These are phyloP conservation scores for Babesia ovata DNA, from an alignment of 169 alveolate genomes.

Conservation along the genomic window DNA sequence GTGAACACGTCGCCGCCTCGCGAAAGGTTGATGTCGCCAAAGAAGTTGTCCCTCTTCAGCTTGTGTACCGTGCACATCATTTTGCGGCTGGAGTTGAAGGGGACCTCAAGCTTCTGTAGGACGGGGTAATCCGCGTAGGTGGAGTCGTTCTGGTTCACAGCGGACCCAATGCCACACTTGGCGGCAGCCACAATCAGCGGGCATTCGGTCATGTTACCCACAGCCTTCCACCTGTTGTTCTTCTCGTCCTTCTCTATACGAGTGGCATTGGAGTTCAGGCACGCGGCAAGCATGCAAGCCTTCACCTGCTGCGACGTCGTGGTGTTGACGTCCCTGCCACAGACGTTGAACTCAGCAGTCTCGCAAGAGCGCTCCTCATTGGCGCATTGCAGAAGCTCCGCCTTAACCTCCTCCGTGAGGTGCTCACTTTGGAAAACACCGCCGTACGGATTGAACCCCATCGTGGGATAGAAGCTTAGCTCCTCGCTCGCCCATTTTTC, in stretches of 20 bases:
- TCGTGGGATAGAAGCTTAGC: constrained; percentile 84
- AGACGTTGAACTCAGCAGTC: constrained; percentile 7
- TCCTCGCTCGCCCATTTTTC: constrained; percentile 57
- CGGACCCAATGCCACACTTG: constrained; percentile 80
- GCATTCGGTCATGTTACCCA: constrained; percentile 91
- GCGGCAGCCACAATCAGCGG: constrained; percentile 90
- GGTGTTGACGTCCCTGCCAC: constrained; percentile 24
- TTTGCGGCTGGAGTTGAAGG: constrained; percentile 87
- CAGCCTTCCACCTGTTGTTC: constrained; percentile 55
- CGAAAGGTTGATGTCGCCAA: constrained; percentile 63
- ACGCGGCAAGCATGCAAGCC: constrained; percentile 81
- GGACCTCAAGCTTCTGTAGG: constrained; percentile 80
- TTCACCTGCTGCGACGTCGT: constrained; percentile 70
- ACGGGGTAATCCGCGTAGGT: constrained; percentile 56
- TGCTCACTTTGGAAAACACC: constrained; percentile 80
- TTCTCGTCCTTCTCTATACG: constrained; percentile 70
- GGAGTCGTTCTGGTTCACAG: constrained; percentile 21
- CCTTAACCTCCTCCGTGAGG: constrained; percentile 67
- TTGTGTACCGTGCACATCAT: constrained; percentile 88
- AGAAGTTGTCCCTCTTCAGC: constrained; percentile 61
- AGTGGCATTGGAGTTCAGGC: constrained; percentile 85
- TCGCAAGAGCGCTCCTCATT: constrained; percentile 3
- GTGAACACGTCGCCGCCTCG: constrained; percentile 56
- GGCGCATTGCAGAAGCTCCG: constrained; percentile 35
- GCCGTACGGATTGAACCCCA: constrained; percentile 87